Conservation (phyloP, 345 rosid species). For the Dipteronia dyeriana region DNA sequence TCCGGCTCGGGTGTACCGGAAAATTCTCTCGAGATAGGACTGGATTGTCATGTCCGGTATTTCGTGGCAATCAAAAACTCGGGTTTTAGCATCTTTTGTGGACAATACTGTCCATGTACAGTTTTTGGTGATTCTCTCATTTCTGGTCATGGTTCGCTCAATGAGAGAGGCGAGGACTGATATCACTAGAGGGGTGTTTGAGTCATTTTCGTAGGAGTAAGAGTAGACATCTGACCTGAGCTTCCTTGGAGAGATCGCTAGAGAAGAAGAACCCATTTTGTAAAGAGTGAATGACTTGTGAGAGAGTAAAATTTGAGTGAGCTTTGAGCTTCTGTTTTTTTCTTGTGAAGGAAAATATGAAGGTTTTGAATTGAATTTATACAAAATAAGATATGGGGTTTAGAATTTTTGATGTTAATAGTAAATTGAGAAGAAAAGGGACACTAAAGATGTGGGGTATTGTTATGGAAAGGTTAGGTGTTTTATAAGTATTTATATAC, state of each 20-base stretch:
- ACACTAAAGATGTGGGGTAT: constrained; percentile 1
- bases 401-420: background rate
- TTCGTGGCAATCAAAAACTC: constrained; percentile 70
- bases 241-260: constrained; percentile 67
- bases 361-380: constrained; percentile 13
- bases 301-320: background rate
- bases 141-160: constrained; percentile 67
- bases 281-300: background rate
- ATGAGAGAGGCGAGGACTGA: constrained; percentile 78
- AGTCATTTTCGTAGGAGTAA: constrained; percentile 55
- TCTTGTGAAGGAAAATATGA: constrained; percentile 15
- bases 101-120: constrained; percentile 33
- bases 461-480: background rate
- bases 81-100: constrained; percentile 37
- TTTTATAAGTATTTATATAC: background rate
- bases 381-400: background rate
- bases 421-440: background rate
- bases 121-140: constrained; percentile 56
- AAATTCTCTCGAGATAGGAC: constrained; percentile 81
- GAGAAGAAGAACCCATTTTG: constrained; percentile 45
- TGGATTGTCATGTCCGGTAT: constrained; percentile 83
- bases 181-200: constrained; percentile 73
- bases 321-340: background rate
- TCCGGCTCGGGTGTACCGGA: constrained; percentile 76
- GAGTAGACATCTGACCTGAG: constrained; percentile 85